Evolutionary conservation across 805 yeast species (phyloP).

Genomic region (Lipomyces starkeyi): DNA sequence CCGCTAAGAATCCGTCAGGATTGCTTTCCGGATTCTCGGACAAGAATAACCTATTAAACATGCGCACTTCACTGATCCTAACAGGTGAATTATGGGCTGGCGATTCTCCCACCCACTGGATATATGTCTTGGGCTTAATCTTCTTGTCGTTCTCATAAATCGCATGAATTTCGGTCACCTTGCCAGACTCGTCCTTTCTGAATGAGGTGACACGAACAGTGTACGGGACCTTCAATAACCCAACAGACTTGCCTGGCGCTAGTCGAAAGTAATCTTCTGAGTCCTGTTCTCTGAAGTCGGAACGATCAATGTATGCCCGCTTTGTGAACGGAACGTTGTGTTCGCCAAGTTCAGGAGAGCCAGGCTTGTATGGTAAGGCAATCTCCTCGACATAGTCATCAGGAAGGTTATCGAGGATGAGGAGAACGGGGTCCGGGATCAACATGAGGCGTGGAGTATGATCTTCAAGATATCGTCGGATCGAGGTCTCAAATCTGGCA

Average conservation of each 20-base stretch:
- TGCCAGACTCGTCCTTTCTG: constrained; percentile 66
- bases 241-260: constrained; percentile 94
- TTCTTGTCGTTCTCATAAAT: constrained; percentile 74
- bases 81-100: constrained; percentile 67
- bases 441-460: constrained; percentile 95
- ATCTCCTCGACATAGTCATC: constrained; percentile 75
- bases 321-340: constrained; percentile 78
- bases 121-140: constrained; percentile 87
- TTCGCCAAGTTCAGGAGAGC: constrained; percentile 74
- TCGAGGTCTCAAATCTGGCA: constrained; percentile 84
- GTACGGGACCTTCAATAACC: constrained; percentile 88
- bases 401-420: constrained; percentile 78
- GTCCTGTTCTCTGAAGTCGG: constrained; percentile 77
- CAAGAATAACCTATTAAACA: constrained; percentile 84
- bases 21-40: constrained; percentile 89
- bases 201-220: constrained; percentile 73
- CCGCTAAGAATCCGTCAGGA: constrained; percentile 87
- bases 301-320: constrained; percentile 80
- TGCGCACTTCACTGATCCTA: constrained; percentile 73
- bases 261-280: constrained; percentile 83
- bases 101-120: constrained; percentile 92
- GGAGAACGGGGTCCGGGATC: constrained; percentile 83
- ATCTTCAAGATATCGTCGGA: constrained; percentile 85
- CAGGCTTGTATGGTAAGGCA: constrained; percentile 89
- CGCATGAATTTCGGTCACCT: constrained; percentile 72